Base-by-base conservation (phyloP, 2,329 filamentous ascomycete genomes). In the Fusarium euwallaceae region DNA sequence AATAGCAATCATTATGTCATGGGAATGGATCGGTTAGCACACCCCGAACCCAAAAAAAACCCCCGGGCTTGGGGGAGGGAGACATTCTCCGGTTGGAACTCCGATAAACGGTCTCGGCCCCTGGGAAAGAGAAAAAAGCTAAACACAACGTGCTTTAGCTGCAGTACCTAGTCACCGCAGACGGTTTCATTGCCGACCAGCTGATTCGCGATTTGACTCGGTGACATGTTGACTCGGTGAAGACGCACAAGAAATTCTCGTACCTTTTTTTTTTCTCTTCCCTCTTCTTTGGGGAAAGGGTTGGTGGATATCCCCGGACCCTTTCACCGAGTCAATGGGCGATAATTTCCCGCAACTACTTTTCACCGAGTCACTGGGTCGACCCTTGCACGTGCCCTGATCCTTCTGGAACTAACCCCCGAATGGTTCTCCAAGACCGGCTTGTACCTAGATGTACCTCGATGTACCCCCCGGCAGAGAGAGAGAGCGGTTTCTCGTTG, bases 281-380 rank as follows among this genome's bases (percentile, higher is more conserved):
- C 11, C 5, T 34, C 32, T 34, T 34, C 12, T 34, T 32, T 32
- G 29, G 11, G 32, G 32, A 2, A 34, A 34, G 32, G 32, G 32
- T 34, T 34, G 11, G 11, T 34, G 11, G 32, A 1, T 34, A 34
- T 32, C 29, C 29, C 29, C 29, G 17, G 48, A n/a, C 27, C 36
- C 16, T 59, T 70, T 72, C 70, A 72, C 70, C 70, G 70, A 72
- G 70, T 72, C 70, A 72, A 24, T 14, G 14, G 27, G 59, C 69
- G 32, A 63, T 34, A 34, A 53, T 53, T 63, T 62, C 29, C 61
- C 61, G 61, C 61, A 48, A 39, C 29, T 37, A 6, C 51, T 69
- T 74, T 74, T 59, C 72, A 74, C 72, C 71, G 72, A 74, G 72
- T 74, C 72, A 74, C 73, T 39, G 58, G 36, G 24, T 59, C 34